A percentile compares a stretch with the other conserved stretches of the same genome.
Evolutionary conservation across 2,329 filamentous ascomycete genomes (phyloP).

Genomic region (Fusarium sp.): DNA sequence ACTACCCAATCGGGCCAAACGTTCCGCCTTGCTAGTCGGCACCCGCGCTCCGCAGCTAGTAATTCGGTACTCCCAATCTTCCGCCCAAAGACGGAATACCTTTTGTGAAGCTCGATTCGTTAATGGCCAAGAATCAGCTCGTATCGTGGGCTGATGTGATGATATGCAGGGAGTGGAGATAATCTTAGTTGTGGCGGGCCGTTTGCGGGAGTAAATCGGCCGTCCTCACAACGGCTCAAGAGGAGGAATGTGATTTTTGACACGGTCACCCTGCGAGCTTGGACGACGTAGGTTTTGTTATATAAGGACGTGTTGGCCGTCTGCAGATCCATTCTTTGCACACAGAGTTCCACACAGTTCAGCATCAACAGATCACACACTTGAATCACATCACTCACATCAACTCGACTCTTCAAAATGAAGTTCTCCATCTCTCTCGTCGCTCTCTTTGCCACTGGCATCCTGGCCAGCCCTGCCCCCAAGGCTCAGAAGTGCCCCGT

Average conservation of each 20-base stretch:
- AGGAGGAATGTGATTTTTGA: not conserved
- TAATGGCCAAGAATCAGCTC: not conserved
- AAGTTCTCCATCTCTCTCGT: conserved; percentile 6
- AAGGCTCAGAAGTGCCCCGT: not conserved
- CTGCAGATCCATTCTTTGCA: not conserved
- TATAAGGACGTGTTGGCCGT: not conserved
- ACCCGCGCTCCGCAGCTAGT: not conserved
- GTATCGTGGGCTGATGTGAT: not conserved
- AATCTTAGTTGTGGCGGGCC: not conserved
- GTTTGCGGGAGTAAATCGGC: not conserved
- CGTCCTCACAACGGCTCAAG: not conserved
- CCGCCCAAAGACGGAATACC: not conserved
- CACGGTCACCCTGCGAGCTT: not conserved
- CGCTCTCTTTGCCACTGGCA: conserved; percentile 1
- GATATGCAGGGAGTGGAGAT: conserved; percentile 6
- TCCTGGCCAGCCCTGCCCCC: conserved; percentile 3
- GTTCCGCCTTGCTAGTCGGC: not conserved
- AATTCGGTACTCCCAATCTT: not conserved
- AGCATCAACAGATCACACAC: not conserved
- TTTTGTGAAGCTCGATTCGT: too few relatives aligned
- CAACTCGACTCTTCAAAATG: not conserved
- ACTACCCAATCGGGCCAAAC: not conserved
- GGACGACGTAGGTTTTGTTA: not conserved
- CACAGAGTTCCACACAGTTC: not conserved
- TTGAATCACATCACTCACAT: not conserved